Evolutionary conservation across 768 basidiomycete genomes (phyloP).

Genomic region (Tulasnella sp.): DNA sequence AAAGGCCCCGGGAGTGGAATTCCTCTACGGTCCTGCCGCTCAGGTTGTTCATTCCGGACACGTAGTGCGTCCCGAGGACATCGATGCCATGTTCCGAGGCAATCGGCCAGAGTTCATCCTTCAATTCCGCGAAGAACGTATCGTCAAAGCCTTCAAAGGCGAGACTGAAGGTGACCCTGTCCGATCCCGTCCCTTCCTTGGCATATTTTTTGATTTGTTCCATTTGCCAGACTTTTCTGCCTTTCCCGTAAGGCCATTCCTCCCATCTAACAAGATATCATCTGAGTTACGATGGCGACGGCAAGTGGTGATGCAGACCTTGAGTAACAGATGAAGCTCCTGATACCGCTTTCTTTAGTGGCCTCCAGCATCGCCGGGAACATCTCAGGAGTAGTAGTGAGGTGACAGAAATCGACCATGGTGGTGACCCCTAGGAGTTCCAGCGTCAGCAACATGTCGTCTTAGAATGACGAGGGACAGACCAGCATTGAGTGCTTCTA

Average conservation of each 20-base stretch:
- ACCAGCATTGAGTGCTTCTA: conserved; percentile 14
- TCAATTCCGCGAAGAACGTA: neutral
- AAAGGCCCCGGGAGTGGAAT: conserved; percentile 4
- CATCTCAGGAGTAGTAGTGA: neutral
- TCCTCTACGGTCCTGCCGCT: neutral
- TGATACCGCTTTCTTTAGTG: conserved; percentile 10
- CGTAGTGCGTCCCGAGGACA: conserved; percentile 7
- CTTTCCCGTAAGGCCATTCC: neutral
- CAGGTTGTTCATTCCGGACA: neutral
- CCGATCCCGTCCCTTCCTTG: conserved; percentile 7
- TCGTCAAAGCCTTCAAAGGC: conserved; percentile 6
- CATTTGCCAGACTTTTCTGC: conserved; percentile 12
- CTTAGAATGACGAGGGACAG: neutral
- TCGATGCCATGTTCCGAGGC: conserved; percentile 10
- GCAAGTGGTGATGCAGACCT: no score
- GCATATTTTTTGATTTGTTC: neutral
- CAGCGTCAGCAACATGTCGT: neutral
- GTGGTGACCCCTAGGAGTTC: conserved; percentile 2
- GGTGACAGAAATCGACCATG: conserved; percentile 10
- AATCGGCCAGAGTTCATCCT: conserved; percentile 7
- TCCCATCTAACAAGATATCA: no score
- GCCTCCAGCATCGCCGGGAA: conserved; percentile 10
- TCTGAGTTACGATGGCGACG: no score
- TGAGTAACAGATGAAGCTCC: conserved; percentile 14
- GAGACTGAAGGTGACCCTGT: conserved; percentile 8